Conservation (phyloP, 257 asterid genomes). For the Eustoma russellianum region DNA sequence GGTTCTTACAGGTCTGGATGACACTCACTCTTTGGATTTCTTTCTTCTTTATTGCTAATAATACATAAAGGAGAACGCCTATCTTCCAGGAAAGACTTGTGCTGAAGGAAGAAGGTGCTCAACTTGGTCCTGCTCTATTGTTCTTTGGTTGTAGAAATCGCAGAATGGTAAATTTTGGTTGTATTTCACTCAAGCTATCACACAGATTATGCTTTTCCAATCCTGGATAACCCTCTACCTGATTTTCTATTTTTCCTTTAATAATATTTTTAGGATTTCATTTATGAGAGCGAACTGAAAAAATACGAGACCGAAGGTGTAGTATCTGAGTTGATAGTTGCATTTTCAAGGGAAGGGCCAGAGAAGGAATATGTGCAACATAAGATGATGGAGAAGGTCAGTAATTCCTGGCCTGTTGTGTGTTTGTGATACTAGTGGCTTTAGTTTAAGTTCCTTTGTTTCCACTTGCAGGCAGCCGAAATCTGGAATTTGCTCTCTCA, state of each 20-base stretch:
- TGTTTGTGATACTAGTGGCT: too few species aligned
- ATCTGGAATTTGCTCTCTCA: constrained; percentile 56
- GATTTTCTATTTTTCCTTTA: constrained; percentile 1
- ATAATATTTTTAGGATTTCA: constrained; percentile 45
- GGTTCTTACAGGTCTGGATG: constrained; percentile 50
- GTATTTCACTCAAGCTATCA: background rate
- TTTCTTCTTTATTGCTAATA: constrained; percentile 3
- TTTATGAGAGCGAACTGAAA: constrained; percentile 59
- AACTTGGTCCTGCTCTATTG: constrained; percentile 60
- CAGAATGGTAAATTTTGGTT: constrained; percentile 33
- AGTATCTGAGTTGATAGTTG: constrained; percentile 58
- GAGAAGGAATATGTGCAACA: constrained; percentile 75
- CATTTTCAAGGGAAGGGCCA: constrained; percentile 72
- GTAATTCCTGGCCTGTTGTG: background rate
- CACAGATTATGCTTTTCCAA: background rate
- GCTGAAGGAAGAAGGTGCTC: constrained; percentile 44
- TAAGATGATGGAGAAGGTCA: constrained; percentile 57
- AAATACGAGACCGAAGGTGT: constrained; percentile 43
- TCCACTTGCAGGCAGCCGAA: constrained; percentile 40
- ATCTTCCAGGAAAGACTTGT: constrained; percentile 56
- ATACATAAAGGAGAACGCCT: constrained; percentile 7
- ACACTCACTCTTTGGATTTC: background rate
- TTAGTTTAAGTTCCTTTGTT: background rate
- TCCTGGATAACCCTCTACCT: background rate
- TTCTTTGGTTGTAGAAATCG: constrained; percentile 78